These are phyloP conservation scores for Fallopia convolvulus DNA, from an alignment of 148 eudicot genomes.

Conservation along the genomic window DNA sequence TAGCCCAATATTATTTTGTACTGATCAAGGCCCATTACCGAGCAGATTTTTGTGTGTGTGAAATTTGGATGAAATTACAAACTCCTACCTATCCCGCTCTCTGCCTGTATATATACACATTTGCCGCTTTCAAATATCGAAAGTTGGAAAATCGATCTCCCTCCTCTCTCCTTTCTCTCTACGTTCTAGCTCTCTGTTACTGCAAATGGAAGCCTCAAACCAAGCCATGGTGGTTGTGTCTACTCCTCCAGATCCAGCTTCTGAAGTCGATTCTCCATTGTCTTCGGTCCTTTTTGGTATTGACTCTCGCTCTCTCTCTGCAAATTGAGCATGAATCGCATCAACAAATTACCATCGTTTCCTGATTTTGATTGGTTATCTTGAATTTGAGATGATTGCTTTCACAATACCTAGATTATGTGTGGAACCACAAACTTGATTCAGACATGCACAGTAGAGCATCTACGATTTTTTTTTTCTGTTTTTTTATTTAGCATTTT, in stretches of 20 bases:
- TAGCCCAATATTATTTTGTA: not conserved
- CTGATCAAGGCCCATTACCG: not conserved
- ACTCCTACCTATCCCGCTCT: not conserved
- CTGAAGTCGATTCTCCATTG: conserved; percentile 44
- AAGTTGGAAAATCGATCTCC: not conserved
- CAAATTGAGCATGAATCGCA: not conserved
- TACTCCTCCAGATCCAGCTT: conserved; percentile 19
- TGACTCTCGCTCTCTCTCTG: conserved; percentile 15
- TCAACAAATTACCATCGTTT: not conserved
- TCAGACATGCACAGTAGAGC: not conserved
- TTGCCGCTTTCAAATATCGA: not conserved
- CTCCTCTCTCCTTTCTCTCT: conserved; percentile 16
- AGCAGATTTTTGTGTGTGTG: not conserved
- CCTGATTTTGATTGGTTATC: not conserved
- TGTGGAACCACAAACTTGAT: not conserved
- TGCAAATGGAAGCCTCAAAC: conserved; percentile 19
- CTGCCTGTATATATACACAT: not conserved
- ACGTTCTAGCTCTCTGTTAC: conserved; percentile 3
- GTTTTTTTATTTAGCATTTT: not conserved
- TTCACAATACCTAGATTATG: not conserved
- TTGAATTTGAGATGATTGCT: conserved; percentile 1
- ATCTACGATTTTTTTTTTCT: not conserved
- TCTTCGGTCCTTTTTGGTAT: conserved; percentile 48
- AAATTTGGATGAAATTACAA: not conserved
- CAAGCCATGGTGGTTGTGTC: conserved; percentile 34